A percentile compares a stretch with the other conserved stretches of the same genome.
Conservation (phyloP, 148 eudicot species). For the Oxyria digyna region DNA sequence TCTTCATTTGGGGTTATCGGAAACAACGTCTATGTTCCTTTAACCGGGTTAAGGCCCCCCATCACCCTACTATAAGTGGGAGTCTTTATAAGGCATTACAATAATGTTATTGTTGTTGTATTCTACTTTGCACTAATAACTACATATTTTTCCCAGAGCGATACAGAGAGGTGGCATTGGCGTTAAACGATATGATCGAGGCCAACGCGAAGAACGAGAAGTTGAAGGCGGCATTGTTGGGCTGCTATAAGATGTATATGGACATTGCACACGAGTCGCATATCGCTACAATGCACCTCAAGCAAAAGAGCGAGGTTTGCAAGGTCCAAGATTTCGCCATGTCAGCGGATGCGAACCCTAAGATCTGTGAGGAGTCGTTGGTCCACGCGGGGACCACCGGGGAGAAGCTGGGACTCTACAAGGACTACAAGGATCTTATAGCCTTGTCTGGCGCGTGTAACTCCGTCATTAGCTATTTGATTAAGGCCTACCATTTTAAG, state of each 20-base stretch:
- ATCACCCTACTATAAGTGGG: no score
- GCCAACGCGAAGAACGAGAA: background rate
- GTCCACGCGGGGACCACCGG: constrained; percentile 17
- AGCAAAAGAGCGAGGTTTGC: background rate
- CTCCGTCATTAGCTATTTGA: constrained; percentile 7
- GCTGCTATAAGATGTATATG: constrained; percentile 22
- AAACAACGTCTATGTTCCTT: no score
- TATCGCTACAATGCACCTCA: constrained; percentile 2
- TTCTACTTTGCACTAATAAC: no score
- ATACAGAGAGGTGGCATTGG: background rate
- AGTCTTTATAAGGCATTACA: no score
- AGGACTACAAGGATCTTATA: constrained; percentile 12
- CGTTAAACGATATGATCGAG: background rate
- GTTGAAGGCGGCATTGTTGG: constrained; percentile 13
- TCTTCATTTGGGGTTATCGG: no score
- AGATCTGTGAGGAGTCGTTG: constrained; percentile 18
- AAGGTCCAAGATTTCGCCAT: constrained; percentile 3
- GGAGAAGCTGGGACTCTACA: constrained; percentile 16
- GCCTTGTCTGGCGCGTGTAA: constrained; percentile 18
- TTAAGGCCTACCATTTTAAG: background rate
- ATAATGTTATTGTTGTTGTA: no score
- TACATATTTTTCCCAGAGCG: no score
- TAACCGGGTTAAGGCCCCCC: no score
- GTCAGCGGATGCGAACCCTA: constrained; percentile 14
- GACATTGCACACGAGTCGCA: constrained; percentile 16